A percentile compares a stretch with the other conserved stretches of the same genome.
These are phyloP conservation scores for Macrocybe gigantea DNA, from an alignment of 768 basidiomycete genomes.

Conservation along the genomic window DNA sequence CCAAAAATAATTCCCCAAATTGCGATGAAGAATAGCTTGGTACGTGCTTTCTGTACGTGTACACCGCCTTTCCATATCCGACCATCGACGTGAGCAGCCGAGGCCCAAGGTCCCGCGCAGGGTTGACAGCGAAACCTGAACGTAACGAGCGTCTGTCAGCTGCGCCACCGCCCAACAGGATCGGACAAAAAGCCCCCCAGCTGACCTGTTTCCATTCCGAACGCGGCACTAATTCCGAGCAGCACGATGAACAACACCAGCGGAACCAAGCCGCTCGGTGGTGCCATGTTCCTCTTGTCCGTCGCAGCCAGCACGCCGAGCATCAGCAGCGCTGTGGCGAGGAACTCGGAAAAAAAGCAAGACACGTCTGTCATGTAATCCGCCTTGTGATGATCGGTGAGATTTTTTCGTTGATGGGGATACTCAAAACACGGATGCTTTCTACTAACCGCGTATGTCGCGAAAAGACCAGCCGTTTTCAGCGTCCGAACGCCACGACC, in stretches of 20 bases:
- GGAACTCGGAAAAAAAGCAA: constrained; percentile 43
- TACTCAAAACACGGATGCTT: not conserved
- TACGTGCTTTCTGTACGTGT: constrained; percentile 36
- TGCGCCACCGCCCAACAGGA: not conserved
- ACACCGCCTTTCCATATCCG: constrained; percentile 58
- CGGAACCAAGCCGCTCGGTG: constrained; percentile 42
- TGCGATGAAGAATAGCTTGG: not conserved
- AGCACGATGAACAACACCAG: constrained; percentile 25
- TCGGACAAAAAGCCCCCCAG: constrained; percentile 7
- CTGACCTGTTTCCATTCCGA: constrained; percentile 57
- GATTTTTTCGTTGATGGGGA: not conserved
- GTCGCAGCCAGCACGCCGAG: constrained; percentile 47
- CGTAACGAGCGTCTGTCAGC: not conserved
- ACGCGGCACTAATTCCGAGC: constrained; percentile 49
- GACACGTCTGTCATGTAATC: constrained; percentile 34
- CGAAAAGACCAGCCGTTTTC: constrained; percentile 46
- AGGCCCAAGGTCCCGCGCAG: constrained; percentile 70
- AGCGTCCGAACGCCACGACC: constrained; percentile 38
- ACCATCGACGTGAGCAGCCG: constrained; percentile 65
- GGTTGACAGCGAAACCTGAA: constrained; percentile 57
- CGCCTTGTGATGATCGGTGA: constrained; percentile 14
- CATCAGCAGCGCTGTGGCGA: constrained; percentile 49
- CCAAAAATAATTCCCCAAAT: constrained; percentile 10
- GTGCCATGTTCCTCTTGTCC: constrained; percentile 46
- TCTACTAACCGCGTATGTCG: constrained; percentile 51